A percentile compares a stretch with the other conserved stretches of the same genome.
Evolutionary conservation across 352 stramenopile genomes (phyloP).

Genomic region (Phytophthora pisi): DNA sequence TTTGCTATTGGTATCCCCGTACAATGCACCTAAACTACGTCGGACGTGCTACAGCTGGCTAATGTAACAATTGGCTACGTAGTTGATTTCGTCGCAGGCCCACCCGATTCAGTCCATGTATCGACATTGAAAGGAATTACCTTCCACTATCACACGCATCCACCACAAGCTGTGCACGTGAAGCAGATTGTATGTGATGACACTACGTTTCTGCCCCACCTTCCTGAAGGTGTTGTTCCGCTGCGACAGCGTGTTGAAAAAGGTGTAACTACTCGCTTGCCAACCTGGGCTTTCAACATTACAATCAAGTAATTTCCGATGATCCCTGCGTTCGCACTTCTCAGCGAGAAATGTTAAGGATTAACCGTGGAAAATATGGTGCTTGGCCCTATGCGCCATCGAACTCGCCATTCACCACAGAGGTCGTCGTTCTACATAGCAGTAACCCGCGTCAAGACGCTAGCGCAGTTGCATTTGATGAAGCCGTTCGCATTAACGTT

Average conservation of each 20-base stretch:
- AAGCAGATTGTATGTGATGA: background rate
- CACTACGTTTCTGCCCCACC: background rate
- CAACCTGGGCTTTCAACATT: background rate
- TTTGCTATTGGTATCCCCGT: constrained; percentile 2
- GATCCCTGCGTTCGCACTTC: constrained; percentile 2
- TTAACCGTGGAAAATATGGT: constrained; percentile 13
- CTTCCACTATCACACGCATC: background rate
- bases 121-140: background rate
- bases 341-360: constrained; percentile 8
- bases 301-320: background rate
- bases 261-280: background rate
- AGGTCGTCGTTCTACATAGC: constrained; percentile 4
- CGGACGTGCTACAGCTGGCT: background rate
- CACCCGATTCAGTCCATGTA: background rate
- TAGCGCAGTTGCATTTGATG: background rate
- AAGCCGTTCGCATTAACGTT: background rate
- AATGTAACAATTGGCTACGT: constrained; percentile 13
- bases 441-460: background rate
- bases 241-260: background rate
- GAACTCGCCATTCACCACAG: background rate
- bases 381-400: background rate
- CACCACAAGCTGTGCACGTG: background rate
- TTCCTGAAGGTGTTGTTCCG: background rate
- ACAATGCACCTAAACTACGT: constrained; percentile 10
- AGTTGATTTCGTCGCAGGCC: background rate